These are phyloP conservation scores for Penicillium sp. DNA, from an alignment of 2,329 filamentous ascomycete genomes.

Conservation along the genomic window DNA sequence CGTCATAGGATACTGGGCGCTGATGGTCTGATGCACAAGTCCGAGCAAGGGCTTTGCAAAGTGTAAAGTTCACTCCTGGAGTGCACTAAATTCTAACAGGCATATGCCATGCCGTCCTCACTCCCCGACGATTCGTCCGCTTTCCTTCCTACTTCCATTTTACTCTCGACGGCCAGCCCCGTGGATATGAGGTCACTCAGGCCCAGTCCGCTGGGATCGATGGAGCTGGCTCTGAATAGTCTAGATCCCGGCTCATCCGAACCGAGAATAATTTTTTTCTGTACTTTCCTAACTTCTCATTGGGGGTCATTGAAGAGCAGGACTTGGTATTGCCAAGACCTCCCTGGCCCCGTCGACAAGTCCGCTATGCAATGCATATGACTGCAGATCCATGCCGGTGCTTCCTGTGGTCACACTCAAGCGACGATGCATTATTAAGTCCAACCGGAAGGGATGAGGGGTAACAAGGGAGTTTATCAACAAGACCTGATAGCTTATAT, in stretches of 20 bases:
- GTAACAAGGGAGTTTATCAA: background rate
- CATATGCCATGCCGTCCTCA: background rate
- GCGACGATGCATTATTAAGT: background rate
- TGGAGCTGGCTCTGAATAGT: conserved; percentile 1
- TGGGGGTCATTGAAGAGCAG: background rate
- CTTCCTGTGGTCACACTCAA: background rate
- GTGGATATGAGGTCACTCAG: conserved; percentile 14
- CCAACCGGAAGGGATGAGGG: background rate
- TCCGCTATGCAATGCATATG: conserved; percentile 1
- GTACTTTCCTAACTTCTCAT: background rate
- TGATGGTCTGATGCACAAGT: conserved; percentile 1
- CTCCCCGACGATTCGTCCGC: background rate
- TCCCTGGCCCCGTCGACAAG: background rate
- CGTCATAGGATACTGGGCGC: conserved; percentile 14
- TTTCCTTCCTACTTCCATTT: background rate
- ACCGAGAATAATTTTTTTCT: background rate
- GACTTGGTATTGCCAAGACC: conserved; percentile 6
- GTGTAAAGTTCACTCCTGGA: background rate
- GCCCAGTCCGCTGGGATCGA: background rate
- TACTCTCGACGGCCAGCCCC: background rate
- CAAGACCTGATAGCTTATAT: background rate
- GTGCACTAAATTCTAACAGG: background rate
- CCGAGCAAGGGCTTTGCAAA: background rate
- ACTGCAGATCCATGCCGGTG: conserved; percentile 4
- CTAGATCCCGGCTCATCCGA: conserved; percentile 23